Base-by-base conservation (phyloP, 2,329 filamentous ascomycete species). In the Colletotrichum incanum region DNA sequence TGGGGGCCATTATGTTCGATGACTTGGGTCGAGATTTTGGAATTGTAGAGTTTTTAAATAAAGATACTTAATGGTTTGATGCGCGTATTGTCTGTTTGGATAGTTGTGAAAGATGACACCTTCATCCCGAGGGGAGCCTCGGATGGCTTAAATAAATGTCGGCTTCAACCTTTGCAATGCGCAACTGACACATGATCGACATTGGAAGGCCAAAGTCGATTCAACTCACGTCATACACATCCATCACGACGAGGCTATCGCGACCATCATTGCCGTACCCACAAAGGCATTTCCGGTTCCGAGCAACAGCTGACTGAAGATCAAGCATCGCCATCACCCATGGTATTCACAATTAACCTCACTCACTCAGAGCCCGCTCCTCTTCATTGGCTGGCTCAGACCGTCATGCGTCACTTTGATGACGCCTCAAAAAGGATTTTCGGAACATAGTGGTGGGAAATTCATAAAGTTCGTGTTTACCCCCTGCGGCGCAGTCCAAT, bases 401-500 rank as follows among this genome's bases (percentile, higher is more conserved):
- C n/a, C 31, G 49, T 50, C 60, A 56, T 31, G 62, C 49, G 71
- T 49, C 71, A 41, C 67, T 16, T 8, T 0, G n/a, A 66, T 73
- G 67, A 73, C 67, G 71, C 39, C 23, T 9, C 12, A 5, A 23
- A 5, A 28, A 23, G 7, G 37, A 41, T 55, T 18, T 26, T 26
- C 54, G 8, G n/a, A 23, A 12, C 5, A 5, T 6, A 23, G 16
- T 71, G 54, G 61, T 71, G 65, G 37, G 52, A 60, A 16, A 5
- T 11, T 65, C 14, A 56, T 71, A 54, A 49, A n/a, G 1, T 11
- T 31, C 20, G n/a, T 12, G 23, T 47, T 47, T 12, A 61, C 54
- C 20, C 26, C 4, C 62, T 45, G 62, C 62, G 61, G 67, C 71
- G n/a, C 55, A 73, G 71, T 52, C 71, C 67, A 73, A 67, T 71